These are phyloP conservation scores for Botrytis fabae DNA, from an alignment of 2,329 filamentous ascomycete species.

Conservation along the genomic window DNA sequence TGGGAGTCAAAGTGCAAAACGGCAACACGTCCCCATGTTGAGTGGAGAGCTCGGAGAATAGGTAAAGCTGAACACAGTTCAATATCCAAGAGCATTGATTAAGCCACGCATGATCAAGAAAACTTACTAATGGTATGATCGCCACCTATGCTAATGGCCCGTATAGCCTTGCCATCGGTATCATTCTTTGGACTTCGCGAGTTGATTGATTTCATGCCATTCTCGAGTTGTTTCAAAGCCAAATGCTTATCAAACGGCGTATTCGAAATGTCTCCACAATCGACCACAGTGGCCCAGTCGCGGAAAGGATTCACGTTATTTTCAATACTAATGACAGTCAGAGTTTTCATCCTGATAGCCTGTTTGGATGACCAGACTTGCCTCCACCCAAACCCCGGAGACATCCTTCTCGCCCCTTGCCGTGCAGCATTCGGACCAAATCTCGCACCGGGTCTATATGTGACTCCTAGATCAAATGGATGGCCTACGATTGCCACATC, in stretches of 20 bases:
- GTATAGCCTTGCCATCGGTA: slow-evolving; percentile 33
- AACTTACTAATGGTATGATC: slow-evolving; percentile 40
- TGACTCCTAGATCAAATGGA: slow-evolving; percentile 39
- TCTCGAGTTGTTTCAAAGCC: slow-evolving; percentile 37
- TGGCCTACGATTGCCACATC: slow-evolving; percentile 40
- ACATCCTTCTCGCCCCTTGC: slow-evolving; percentile 35
- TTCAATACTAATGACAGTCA: slow-evolving; percentile 35
- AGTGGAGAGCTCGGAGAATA: slow-evolving; percentile 37
- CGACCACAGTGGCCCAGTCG: slow-evolving; percentile 36
- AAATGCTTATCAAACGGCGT: slow-evolving; percentile 38
- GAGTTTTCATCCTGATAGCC: neutral
- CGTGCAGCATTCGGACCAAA: slow-evolving; percentile 39
- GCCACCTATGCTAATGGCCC: slow-evolving; percentile 38
- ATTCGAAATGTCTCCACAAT: slow-evolving; percentile 39
- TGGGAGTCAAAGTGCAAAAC: slow-evolving; percentile 40
- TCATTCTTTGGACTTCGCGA: slow-evolving; percentile 33
- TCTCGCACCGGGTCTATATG: slow-evolving; percentile 38
- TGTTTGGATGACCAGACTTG: slow-evolving; percentile 27
- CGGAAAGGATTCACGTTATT: slow-evolving; percentile 38
- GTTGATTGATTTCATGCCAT: slow-evolving; percentile 36
- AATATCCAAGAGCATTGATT: neutral
- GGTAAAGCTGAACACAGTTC: slow-evolving; percentile 32
- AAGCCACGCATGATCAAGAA: neutral
- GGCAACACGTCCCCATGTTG: slow-evolving; percentile 38
- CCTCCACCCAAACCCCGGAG: slow-evolving; percentile 33